These are phyloP conservation scores for Lipomyces sp. DNA, from an alignment of 805 yeast genomes.

Conservation along the genomic window DNA sequence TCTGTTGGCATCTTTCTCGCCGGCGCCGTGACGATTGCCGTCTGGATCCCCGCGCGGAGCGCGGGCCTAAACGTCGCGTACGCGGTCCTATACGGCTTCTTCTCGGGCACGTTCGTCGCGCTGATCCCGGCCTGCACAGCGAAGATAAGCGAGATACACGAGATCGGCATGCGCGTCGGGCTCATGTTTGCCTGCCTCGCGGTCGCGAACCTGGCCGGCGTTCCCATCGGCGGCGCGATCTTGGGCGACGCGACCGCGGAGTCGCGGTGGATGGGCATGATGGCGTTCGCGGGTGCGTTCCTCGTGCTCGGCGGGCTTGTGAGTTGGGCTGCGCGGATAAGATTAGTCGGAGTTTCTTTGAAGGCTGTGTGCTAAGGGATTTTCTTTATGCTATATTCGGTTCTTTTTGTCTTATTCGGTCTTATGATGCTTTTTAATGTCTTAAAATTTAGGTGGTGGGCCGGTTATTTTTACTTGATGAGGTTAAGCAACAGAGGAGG, in stretches of 20 bases:
- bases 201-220: constrained; percentile 41
- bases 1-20: constrained; percentile 36
- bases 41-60: constrained; percentile 39
- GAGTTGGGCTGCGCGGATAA: constrained; percentile 17
- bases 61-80: constrained; percentile 35
- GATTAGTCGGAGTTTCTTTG: constrained; percentile 31
- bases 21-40: constrained; percentile 36
- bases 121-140: constrained; percentile 38
- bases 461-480: no score
- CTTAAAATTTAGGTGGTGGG: background rate
- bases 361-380: constrained; percentile 13
- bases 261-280: constrained; percentile 20
- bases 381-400: background rate
- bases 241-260: constrained; percentile 14
- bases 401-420: background rate
- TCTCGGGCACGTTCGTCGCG: constrained; percentile 38
- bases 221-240: constrained; percentile 37
- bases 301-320: constrained; percentile 17
- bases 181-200: constrained; percentile 56
- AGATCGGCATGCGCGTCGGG: constrained; percentile 53
- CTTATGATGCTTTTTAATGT: background rate
- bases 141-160: constrained; percentile 31
- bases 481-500: no score
- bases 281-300: constrained; percentile 24
- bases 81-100: constrained; percentile 37